phyloP scores from a whole-genome alignment of 1,139 yeast species.

The Suhomyces chickasaworum region DNA sequence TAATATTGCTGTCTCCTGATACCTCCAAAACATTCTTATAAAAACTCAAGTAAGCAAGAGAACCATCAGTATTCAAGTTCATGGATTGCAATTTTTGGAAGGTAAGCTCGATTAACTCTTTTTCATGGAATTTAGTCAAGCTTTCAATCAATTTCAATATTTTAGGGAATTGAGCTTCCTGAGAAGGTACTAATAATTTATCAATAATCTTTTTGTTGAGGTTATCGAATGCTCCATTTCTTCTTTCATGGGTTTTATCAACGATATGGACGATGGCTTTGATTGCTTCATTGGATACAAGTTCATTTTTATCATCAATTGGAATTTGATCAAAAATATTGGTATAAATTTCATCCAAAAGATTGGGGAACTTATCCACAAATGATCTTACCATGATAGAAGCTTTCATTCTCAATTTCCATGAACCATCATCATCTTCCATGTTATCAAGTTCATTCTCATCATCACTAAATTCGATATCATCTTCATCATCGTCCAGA shows the following conservation, averaged over 20 bases:
- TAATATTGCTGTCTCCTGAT: constrained; percentile 14
- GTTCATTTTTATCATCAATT: constrained; percentile 42
- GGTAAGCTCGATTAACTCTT: constrained; percentile 9
- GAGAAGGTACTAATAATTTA: constrained; percentile 23
- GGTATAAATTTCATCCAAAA: constrained; percentile 13
- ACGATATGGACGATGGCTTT: constrained; percentile 35
- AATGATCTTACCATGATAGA: constrained; percentile 47
- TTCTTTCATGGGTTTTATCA: constrained; percentile 16
- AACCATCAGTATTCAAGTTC: constrained; percentile 24
- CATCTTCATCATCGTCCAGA: constrained; percentile 33
- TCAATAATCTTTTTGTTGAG: constrained; percentile 24
- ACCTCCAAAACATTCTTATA: constrained; percentile 28
- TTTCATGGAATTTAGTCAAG: constrained; percentile 21
- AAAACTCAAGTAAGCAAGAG: constrained; percentile 31
- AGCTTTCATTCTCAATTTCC: constrained; percentile 67
- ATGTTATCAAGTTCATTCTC: constrained; percentile 43
- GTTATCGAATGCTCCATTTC: constrained; percentile 18
- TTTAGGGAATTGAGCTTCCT: constrained; percentile 26
- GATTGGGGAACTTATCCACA: constrained; percentile 35
- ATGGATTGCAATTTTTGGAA: constrained; percentile 22
- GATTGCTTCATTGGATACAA: constrained; percentile 43
- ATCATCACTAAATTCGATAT: constrained; percentile 40
- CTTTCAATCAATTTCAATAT: constrained; percentile 34
- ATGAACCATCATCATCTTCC: constrained; percentile 59
- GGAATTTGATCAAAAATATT: constrained; percentile 17